Conservation (phyloP, 257 asterid species). For the Ilex asprella region DNA sequence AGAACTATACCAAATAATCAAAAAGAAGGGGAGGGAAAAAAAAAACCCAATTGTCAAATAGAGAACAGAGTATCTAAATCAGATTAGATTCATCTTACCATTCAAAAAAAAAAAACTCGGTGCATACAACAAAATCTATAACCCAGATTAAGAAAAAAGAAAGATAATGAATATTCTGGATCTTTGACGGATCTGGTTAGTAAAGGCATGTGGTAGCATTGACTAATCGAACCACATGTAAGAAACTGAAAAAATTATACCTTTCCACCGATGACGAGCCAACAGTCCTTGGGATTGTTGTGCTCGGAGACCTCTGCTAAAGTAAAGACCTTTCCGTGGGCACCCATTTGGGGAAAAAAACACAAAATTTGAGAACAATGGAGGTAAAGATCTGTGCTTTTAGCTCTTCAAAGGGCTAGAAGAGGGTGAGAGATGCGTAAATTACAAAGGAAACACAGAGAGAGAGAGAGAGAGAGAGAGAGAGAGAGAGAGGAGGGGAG, state of each 20-base stretch:
- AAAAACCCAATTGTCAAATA: too few species aligned
- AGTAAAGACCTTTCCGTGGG: conserved; percentile 35
- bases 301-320: conserved; percentile 75
- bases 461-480: background rate
- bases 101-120: too few species aligned
- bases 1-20: too few species aligned
- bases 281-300: conserved; percentile 70
- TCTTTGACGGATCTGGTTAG: conserved; percentile 10
- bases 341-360: conserved; percentile 36
- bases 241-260: conserved; percentile 17
- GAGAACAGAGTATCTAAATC: too few species aligned
- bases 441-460: background rate
- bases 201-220: conserved; percentile 9
- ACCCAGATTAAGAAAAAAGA: too few species aligned
- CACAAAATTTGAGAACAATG: background rate
- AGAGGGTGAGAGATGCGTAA: background rate
- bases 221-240: conserved; percentile 1
- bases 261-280: conserved; percentile 76
- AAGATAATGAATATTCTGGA: too few species aligned
- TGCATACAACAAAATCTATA: too few species aligned
- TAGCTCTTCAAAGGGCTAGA: conserved; percentile 14
- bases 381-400: background rate
- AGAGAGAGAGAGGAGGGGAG: background rate
- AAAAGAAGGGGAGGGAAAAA: too few species aligned
- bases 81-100: too few species aligned